Percentiles rank a stretch among this genome's conserved stretches.
Conservation (phyloP, 148 eudicot species). For the Nepenthes mirabilis region DNA sequence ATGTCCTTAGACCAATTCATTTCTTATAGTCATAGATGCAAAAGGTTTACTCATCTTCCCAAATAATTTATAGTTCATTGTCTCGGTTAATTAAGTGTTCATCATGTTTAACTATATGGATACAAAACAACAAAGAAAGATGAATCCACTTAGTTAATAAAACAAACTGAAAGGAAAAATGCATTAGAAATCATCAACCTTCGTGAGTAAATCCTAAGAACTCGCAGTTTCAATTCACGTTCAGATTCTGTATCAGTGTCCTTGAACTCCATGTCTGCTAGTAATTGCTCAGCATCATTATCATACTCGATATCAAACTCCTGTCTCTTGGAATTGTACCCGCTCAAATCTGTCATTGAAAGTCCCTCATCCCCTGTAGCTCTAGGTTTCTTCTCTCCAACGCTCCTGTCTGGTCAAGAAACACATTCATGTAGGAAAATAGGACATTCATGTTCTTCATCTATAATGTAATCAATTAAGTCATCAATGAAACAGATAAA, state of each 20-base stretch:
- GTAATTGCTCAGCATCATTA: conserved; percentile 89
- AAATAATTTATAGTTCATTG: too few species aligned
- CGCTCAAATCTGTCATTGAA: conserved; percentile 47
- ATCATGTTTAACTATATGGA: too few species aligned
- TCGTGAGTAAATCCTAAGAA: conserved; percentile 56
- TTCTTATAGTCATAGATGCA: too few species aligned
- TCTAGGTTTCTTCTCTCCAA: conserved; percentile 86
- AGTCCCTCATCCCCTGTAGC: conserved; percentile 55
- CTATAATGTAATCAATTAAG: too few species aligned
- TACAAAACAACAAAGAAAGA: too few species aligned
- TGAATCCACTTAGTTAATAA: too few species aligned
- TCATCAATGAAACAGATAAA: too few species aligned
- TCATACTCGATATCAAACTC: conserved; percentile 91
- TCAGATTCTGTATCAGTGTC: conserved; percentile 74
- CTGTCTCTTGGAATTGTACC: conserved; percentile 78
- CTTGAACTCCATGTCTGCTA: conserved; percentile 92
- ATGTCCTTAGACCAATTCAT: too few species aligned
- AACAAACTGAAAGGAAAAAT: too few species aligned
- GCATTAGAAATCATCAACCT: conserved; percentile 22
- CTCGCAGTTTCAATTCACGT: conserved; percentile 59
- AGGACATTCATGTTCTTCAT: neutral
- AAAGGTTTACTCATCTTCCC: too few species aligned
- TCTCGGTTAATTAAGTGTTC: too few species aligned
- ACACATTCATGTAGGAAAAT: neutral
- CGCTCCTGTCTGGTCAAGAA: conserved; percentile 44